Percentiles rank a stretch among this genome's conserved stretches.
These are phyloP conservation scores for Verruconis gallopava DNA, from an alignment of 2,329 filamentous ascomycete genomes.

Conservation along the genomic window DNA sequence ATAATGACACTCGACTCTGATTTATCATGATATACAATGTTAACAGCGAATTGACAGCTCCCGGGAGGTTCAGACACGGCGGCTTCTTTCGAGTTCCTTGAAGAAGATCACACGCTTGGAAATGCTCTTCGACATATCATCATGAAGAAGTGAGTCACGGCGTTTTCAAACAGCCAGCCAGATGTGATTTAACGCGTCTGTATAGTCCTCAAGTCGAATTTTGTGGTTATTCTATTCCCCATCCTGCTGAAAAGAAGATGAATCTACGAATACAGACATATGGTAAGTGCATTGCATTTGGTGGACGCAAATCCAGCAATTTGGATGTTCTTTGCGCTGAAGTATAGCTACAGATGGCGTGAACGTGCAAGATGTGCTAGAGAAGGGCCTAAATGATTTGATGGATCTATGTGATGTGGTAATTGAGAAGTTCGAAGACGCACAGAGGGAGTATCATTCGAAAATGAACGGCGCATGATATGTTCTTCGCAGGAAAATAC, in stretches of 20 bases:
- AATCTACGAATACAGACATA: slow-evolving; percentile 96
- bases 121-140: slow-evolving; percentile 92
- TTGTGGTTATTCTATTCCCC: slow-evolving; percentile 94
- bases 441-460: slow-evolving; percentile 19
- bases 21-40: neutral
- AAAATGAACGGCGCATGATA: slow-evolving; percentile 1
- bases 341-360: slow-evolving; percentile 47
- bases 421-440: slow-evolving; percentile 69
- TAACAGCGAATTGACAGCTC: no score
- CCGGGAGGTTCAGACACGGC: slow-evolving; percentile 74
- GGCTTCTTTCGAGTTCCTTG: slow-evolving; percentile 86
- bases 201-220: slow-evolving; percentile 87
- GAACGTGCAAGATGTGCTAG: slow-evolving; percentile 69
- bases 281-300: slow-evolving; percentile 49
- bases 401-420: slow-evolving; percentile 90
- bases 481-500: no score
- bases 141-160: slow-evolving; percentile 81
- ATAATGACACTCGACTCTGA: no score
- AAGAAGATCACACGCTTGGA: slow-evolving; percentile 89
- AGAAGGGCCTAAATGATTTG: slow-evolving; percentile 80
- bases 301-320: no score
- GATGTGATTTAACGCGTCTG: neutral
- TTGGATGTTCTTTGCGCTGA: neutral
- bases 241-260: slow-evolving; percentile 93
- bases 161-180: neutral